Evolutionary conservation across 164 flowering plant genomes (phyloP).

Genomic region (Stephania cephalantha): DNA sequence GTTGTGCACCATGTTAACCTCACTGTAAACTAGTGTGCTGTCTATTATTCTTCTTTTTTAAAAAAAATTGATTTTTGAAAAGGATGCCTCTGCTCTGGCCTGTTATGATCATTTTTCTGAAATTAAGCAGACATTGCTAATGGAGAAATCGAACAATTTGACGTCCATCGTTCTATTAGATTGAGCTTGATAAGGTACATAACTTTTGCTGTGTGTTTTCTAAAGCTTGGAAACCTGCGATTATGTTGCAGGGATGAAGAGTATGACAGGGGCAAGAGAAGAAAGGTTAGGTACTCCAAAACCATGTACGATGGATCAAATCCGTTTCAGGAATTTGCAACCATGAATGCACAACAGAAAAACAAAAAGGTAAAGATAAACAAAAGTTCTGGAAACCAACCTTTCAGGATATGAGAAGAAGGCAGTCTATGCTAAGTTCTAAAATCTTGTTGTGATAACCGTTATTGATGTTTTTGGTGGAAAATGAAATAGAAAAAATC

Average conservation of each 20-base stretch:
- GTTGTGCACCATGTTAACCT: no score
- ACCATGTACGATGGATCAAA: constrained; percentile 48
- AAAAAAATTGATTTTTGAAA: no score
- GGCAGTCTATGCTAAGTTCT: neutral
- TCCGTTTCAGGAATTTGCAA: constrained; percentile 68
- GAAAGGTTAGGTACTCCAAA: constrained; percentile 43
- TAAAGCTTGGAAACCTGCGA: neutral
- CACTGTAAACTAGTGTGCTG: no score
- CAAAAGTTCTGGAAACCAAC: constrained; percentile 38
- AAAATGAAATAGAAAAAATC: neutral
- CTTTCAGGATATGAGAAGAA: constrained; percentile 53
- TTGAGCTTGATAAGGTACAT: neutral
- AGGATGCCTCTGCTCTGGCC: no score
- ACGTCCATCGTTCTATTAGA: neutral
- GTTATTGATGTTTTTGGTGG: neutral
- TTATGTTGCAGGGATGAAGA: constrained; percentile 69
- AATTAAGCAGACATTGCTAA: no score
- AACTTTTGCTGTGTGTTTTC: neutral
- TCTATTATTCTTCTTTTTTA: no score
- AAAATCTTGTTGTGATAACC: neutral
- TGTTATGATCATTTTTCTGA: no score
- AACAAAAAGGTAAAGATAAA: constrained; percentile 32
- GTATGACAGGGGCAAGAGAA: constrained; percentile 80
- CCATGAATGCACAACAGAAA: constrained; percentile 28
- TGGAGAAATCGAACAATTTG: no score